Evolutionary conservation across 352 stramenopile species (phyloP).

Genomic region (Elongisporangium prolatum): DNA sequence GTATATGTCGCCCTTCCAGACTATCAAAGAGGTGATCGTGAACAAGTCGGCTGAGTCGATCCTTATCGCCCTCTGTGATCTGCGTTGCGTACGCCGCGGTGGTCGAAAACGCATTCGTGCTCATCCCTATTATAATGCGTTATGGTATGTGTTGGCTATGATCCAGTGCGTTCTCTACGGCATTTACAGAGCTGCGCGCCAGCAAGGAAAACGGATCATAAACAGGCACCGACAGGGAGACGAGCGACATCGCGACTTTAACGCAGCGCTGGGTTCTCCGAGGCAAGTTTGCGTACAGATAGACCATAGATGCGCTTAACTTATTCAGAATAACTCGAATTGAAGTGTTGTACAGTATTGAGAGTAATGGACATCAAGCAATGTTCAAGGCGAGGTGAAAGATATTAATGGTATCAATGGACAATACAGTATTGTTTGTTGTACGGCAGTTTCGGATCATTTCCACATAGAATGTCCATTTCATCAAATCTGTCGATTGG

Average conservation of each 20-base stretch:
- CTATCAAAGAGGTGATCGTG: constrained; percentile 21
- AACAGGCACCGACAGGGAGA: neutral
- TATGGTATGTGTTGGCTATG: constrained; percentile 23
- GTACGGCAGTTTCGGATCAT: too few relatives aligned
- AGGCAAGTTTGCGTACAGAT: neutral
- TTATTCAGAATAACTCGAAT: neutral
- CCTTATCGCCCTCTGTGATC: constrained; percentile 41
- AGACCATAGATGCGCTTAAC: neutral
- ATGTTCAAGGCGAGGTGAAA: too few relatives aligned
- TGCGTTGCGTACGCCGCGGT: constrained; percentile 31
- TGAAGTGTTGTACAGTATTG: too few relatives aligned
- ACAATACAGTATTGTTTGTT: too few relatives aligned
- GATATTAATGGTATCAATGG: too few relatives aligned
- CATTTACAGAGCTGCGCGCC: constrained; percentile 9
- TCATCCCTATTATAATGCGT: constrained; percentile 25
- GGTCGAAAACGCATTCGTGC: constrained; percentile 26
- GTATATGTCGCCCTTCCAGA: constrained; percentile 25
- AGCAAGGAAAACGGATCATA: neutral
- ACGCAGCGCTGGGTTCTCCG: neutral
- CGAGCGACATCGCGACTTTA: neutral
- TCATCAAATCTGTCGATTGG: too few relatives aligned
- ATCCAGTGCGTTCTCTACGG: constrained; percentile 36
- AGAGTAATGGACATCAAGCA: too few relatives aligned
- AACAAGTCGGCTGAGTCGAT: constrained; percentile 31
- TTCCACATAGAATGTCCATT: too few relatives aligned